A percentile compares a stretch with the other conserved stretches of the same genome.
phyloP scores from a whole-genome alignment of 2,329 filamentous ascomycete genomes.

The Sarocladiaceae sp. region DNA sequence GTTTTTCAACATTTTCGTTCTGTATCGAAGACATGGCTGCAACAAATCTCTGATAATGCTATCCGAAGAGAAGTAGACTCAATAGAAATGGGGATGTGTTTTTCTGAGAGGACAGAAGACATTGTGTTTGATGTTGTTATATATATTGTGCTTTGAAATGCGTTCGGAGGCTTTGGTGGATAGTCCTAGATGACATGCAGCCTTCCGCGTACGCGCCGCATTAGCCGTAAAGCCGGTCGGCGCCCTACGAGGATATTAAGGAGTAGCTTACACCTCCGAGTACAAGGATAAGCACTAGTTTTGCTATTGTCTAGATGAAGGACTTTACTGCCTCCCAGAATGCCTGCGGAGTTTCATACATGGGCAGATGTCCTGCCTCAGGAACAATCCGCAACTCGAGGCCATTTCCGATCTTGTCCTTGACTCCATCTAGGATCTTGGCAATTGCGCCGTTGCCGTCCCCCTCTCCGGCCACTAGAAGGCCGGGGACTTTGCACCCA shows the following conservation, averaged over 20 bases:
- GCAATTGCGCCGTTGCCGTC: constrained; percentile 70
- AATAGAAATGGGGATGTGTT: neutral
- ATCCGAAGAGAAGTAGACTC: too few species aligned
- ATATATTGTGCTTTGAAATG: too few species aligned
- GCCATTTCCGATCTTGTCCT: constrained; percentile 49
- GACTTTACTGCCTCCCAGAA: constrained; percentile 61
- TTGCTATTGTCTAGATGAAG: constrained; percentile 41
- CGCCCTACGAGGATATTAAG: neutral
- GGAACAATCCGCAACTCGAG: constrained; percentile 62
- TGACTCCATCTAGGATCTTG: constrained; percentile 76
- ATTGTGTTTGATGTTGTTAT: too few species aligned
- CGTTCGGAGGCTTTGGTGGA: neutral
- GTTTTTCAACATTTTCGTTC: too few species aligned
- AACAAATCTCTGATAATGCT: too few species aligned
- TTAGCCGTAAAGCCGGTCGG: neutral
- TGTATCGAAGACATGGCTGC: neutral
- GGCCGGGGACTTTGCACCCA: constrained; percentile 50
- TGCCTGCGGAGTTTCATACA: constrained; percentile 68
- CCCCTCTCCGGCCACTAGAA: constrained; percentile 68
- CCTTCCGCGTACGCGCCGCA: neutral
- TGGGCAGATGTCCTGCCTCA: constrained; percentile 74
- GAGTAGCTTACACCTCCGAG: neutral
- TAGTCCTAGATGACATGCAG: neutral
- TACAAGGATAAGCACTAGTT: neutral
- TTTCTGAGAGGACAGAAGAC: too few species aligned